Conservation (phyloP, 1,139 yeast genomes). For the Kodamaea ohmeri region DNA sequence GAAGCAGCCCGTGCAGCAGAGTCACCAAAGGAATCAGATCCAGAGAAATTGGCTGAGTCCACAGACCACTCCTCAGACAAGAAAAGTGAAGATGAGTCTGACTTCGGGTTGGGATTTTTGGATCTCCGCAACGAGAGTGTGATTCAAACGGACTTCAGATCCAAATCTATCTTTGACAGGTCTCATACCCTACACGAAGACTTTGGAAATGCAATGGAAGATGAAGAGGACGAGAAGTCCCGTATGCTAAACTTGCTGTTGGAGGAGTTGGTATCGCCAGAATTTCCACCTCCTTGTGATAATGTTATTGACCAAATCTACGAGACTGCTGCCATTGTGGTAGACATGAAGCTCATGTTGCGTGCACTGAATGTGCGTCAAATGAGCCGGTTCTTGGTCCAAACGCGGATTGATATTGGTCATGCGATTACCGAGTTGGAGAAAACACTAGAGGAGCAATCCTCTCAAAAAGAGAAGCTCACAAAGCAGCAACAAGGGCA, state of each 20-base stretch:
- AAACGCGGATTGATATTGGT: constrained; percentile 33
- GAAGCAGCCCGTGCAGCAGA: constrained; percentile 3
- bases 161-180: constrained; percentile 39
- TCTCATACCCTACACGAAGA: constrained; percentile 6
- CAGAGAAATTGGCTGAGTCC: constrained; percentile 14
- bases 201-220: constrained; percentile 11
- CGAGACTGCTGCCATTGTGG: constrained; percentile 57
- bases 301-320: constrained; percentile 54
- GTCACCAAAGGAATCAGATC: not conserved
- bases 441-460: constrained; percentile 16
- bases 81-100: constrained; percentile 27
- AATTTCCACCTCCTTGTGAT: constrained; percentile 53
- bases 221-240: constrained; percentile 17
- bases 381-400: constrained; percentile 45
- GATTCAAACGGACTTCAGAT: constrained; percentile 29
- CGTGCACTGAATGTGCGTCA: constrained; percentile 62
- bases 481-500: constrained; percentile 6
- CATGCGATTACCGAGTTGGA: constrained; percentile 21
- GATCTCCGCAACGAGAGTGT: constrained; percentile 23
- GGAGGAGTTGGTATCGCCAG: constrained; percentile 53
- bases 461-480: constrained; percentile 12
- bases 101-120: constrained; percentile 28
- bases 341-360: constrained; percentile 62
- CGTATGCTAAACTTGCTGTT: constrained; percentile 32
- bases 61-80: constrained; percentile 23